Evolutionary conservation across 1,284 basidiomycete genomes (phyloP), one percentile per base, ranked within the genome.

Genomic region (Leccinum fuscescens): DNA sequence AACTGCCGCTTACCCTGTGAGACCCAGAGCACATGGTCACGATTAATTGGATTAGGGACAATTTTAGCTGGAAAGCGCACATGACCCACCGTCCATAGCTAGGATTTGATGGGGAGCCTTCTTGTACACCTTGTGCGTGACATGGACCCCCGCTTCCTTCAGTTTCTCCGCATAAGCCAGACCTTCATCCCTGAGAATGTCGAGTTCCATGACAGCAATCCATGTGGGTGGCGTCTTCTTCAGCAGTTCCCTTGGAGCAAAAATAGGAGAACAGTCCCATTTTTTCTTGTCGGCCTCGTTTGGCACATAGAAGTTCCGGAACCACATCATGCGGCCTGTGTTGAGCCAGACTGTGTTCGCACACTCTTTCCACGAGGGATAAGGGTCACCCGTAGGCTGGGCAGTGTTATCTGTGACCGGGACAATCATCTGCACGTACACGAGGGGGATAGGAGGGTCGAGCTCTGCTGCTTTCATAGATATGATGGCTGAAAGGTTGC

Each of bases 101-200:
- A 82, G 74, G 53, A 82, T 80, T 9, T 75, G 81, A 66, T 82
- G 81, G 39, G 82, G 82, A 14, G 77, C 78, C 35, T 72, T 77
- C 65, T 75, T 71, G 64, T 83, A 82, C 20, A 80, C 54, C 64
- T 77, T 77, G 17, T 78, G 65, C 48, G 80, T 75, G 20, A 80
- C 78, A 7, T 76, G 66, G n/a, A 79, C 77, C 2, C 81, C 82
- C 3, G 76, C 75, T 31, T 71, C 69, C 62, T 70, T 74, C 56
- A 85, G 68, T 69, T 79, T 81, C 56, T 81, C 76, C 5, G 74
- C 80, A 58, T 83, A 85, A 3, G 78, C 78, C 27, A 82, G 72
- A 6, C 81, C 84, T 64, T 86, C 83, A 49, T 82, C 81, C 58
- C 80, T 74, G 57, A 86, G 74, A 54, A 84, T 77, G 62, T 86